These are phyloP conservation scores for Scheffersomyces coipomensis DNA, from an alignment of 805 yeast genomes.

Conservation along the genomic window DNA sequence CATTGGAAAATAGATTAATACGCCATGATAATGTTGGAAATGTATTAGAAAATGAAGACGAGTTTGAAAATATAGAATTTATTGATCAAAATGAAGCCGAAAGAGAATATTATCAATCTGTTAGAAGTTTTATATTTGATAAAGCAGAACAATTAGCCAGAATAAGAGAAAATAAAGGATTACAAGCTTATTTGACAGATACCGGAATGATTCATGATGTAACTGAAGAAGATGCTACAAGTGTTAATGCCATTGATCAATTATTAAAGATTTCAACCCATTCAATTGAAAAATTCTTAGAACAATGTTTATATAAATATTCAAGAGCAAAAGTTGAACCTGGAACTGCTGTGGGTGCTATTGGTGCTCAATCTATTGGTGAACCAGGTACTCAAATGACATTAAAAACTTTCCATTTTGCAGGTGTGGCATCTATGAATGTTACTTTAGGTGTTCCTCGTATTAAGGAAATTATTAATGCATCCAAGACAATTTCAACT, in stretches of 20 bases:
- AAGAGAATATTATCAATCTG: slow-evolving; percentile 75
- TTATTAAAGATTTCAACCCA: slow-evolving; percentile 62
- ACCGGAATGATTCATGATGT: slow-evolving; percentile 36
- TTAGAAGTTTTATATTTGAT: slow-evolving; percentile 58
- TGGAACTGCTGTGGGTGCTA: slow-evolving; percentile 99
- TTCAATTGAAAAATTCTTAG: slow-evolving; percentile 64
- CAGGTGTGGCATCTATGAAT: slow-evolving; percentile 99
- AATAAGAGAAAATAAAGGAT: slow-evolving; percentile 53
- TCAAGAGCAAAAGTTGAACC: slow-evolving; percentile 93
- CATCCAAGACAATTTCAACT: slow-evolving; percentile 90
- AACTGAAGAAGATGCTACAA: slow-evolving; percentile 27
- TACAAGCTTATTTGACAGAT: slow-evolving; percentile 42
- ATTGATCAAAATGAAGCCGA: slow-evolving; percentile 89
- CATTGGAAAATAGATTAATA: slow-evolving; percentile 57
- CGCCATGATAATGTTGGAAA: slow-evolving; percentile 76
- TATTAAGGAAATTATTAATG: slow-evolving; percentile 97
- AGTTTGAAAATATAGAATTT: slow-evolving; percentile 51
- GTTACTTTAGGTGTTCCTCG: slow-evolving; percentile 99
- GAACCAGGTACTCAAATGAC: slow-evolving; percentile 99
- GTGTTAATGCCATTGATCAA: slow-evolving; percentile 55
- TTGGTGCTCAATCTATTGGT: slow-evolving; percentile 98
- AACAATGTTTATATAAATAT: slow-evolving; percentile 77
- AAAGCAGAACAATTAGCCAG: slow-evolving; percentile 59
- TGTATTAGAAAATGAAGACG: slow-evolving; percentile 37
- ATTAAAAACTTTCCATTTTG: slow-evolving; percentile 88